Evolutionary conservation across 2,329 filamentous ascomycete species (phyloP).

Genomic region (Seiridium cupressi): DNA sequence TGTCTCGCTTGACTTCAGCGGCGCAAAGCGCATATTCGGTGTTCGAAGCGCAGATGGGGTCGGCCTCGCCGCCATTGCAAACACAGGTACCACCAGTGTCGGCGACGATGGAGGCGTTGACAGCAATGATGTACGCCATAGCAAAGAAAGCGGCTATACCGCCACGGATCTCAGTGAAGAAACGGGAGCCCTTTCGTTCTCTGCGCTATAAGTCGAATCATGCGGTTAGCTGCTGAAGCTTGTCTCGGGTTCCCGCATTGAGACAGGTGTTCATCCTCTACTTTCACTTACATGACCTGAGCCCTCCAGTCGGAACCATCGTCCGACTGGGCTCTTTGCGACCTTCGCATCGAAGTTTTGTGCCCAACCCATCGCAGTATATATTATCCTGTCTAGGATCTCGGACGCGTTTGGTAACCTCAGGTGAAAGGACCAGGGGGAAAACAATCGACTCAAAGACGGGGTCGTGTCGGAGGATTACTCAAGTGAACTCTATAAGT

Average conservation of each 20-base stretch:
- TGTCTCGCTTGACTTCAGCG: slow-evolving; percentile 67
- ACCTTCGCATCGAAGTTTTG: slow-evolving; percentile 54
- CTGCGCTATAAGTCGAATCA: slow-evolving; percentile 47
- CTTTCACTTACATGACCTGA: slow-evolving; percentile 69
- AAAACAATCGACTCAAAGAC: no score
- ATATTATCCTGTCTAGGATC: background rate
- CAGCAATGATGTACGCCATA: slow-evolving; percentile 55
- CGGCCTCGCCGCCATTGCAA: slow-evolving; percentile 53
- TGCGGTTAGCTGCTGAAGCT: slow-evolving; percentile 5
- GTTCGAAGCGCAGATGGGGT: slow-evolving; percentile 53
- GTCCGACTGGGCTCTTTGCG: slow-evolving; percentile 64
- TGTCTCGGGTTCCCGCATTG: background rate
- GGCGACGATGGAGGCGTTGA: slow-evolving; percentile 27
- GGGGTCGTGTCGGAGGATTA: background rate
- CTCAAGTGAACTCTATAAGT: background rate
- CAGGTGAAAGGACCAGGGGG: background rate
- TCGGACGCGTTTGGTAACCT: background rate
- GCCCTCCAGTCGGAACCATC: slow-evolving; percentile 78
- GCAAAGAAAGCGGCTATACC: slow-evolving; percentile 72
- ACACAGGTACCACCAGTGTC: slow-evolving; percentile 62
- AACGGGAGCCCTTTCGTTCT: slow-evolving; percentile 72
- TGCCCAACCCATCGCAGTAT: slow-evolving; percentile 44
- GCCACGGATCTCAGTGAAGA: slow-evolving; percentile 81
- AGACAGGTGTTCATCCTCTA: slow-evolving; percentile 14
- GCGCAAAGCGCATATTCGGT: slow-evolving; percentile 63